phyloP scores from a whole-genome alignment of 2,329 filamentous ascomycete genomes.

The Coniochaeta prunicola region DNA sequence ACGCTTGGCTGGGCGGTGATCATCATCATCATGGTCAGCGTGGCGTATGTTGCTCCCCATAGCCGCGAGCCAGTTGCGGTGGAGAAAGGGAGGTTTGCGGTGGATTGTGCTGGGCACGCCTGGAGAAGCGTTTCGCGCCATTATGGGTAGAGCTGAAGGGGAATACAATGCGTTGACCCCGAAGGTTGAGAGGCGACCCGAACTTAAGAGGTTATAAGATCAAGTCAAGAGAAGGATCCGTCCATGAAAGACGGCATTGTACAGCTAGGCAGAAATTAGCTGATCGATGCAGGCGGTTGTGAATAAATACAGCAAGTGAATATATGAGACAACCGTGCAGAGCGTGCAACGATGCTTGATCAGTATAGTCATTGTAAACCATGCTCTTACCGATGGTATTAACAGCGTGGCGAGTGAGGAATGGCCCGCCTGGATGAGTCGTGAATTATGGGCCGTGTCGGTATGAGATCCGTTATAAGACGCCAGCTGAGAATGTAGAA shows the following conservation, averaged over 20 bases:
- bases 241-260: neutral
- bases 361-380: too few relatives aligned
- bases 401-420: neutral
- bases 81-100: constrained; percentile 45
- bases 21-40: constrained; percentile 30
- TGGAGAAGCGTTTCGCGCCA: constrained; percentile 11
- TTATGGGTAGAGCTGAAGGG: neutral
- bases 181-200: neutral
- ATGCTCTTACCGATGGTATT: neutral
- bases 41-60: constrained; percentile 31
- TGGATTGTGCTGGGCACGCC: constrained; percentile 41
- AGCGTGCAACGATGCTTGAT: too few relatives aligned
- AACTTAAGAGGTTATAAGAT: neutral
- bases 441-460: neutral
- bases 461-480: neutral
- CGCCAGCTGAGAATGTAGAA: neutral
- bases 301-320: neutral
- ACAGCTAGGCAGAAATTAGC: neutral
- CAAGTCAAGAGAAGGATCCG: neutral
- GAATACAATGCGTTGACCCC: neutral
- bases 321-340: too few relatives aligned
- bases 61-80: constrained; percentile 44
- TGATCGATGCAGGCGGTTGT: neutral
- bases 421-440: neutral
- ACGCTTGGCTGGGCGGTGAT: constrained; percentile 39